Conservation (phyloP, 2,329 filamentous ascomycete species). For the Chaetomiaceae sp. region DNA sequence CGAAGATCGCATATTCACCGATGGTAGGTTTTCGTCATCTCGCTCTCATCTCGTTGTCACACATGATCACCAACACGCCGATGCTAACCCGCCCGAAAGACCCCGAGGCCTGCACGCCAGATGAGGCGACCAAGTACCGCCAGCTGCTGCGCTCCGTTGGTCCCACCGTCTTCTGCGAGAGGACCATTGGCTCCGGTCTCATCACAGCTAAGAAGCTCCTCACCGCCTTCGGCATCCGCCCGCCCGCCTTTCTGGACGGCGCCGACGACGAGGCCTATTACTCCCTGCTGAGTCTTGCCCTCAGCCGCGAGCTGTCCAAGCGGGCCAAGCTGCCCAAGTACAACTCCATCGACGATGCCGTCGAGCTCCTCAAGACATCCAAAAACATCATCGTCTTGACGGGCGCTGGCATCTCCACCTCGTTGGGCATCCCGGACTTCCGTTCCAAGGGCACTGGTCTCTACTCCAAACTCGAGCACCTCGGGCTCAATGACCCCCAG, state of each 20-base stretch:
- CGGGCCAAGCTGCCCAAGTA: conserved; percentile 73
- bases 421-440: conserved; percentile 94
- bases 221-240: conserved; percentile 75
- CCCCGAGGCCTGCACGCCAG: conserved; percentile 56
- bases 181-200: conserved; percentile 62
- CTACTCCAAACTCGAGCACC: conserved; percentile 75
- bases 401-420: conserved; percentile 93
- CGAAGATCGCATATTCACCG: conserved; percentile 43
- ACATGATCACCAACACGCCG: conserved; percentile 13
- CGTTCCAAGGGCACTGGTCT: conserved; percentile 88
- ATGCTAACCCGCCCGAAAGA: conserved; percentile 25
- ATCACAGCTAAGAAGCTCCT: conserved; percentile 79
- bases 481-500: conserved; percentile 78
- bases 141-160: conserved; percentile 70
- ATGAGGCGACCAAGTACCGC: conserved; percentile 65
- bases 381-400: conserved; percentile 91
- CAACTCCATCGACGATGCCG: conserved; percentile 86
- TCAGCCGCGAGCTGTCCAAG: conserved; percentile 75
- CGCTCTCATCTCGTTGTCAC: conserved; percentile 8
- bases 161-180: conserved; percentile 69
- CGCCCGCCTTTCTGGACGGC: conserved; percentile 69
- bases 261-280: conserved; percentile 70
- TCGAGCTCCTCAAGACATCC: conserved; percentile 65
- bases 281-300: conserved; percentile 67
- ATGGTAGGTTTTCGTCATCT: conserved; percentile 36